A percentile compares a stretch with the other conserved stretches of the same genome.
phyloP scores from a whole-genome alignment of 192 early-diverging fungal species.

The Rhizophagus sp. region DNA sequence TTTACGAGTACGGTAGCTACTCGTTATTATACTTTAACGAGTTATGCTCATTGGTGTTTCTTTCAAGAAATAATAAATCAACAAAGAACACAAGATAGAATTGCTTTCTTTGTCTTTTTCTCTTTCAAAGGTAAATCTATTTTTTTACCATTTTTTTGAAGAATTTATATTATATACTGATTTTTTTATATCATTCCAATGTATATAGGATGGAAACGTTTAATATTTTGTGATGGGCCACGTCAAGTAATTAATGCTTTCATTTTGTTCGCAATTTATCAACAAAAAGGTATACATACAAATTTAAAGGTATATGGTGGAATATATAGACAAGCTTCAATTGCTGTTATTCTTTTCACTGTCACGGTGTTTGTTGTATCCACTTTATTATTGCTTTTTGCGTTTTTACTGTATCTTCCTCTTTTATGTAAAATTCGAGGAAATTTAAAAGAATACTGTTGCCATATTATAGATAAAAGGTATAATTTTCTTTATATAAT shows the following conservation, averaged over 20 bases:
- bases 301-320: not conserved
- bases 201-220: conserved; percentile 72
- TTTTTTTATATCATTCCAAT: not conserved
- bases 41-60: conserved; percentile 83
- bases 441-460: conserved; percentile 81
- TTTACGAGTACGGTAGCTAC: conserved; percentile 75
- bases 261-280: conserved; percentile 44
- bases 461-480: conserved; percentile 81
- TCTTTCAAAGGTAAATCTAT: conserved; percentile 64
- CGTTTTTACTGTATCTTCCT: conserved; percentile 68
- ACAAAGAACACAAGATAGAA: conserved; percentile 58
- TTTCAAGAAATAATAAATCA: conserved; percentile 69
- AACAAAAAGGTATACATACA: not conserved
- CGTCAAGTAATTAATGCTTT: conserved; percentile 71
- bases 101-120: conserved; percentile 86
- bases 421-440: conserved; percentile 67
- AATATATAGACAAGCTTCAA: not conserved
- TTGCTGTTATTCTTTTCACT: conserved; percentile 50
- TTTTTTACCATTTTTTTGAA: not conserved
- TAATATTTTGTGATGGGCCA: conserved; percentile 81
- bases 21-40: conserved; percentile 73
- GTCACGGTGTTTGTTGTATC: conserved; percentile 56
- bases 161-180: too few relatives aligned
- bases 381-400: conserved; percentile 51
- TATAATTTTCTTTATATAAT: conserved; percentile 27